These are phyloP conservation scores for Nyctanthes arbortristis DNA, from an alignment of 257 asterid species.

Conservation along the genomic window DNA sequence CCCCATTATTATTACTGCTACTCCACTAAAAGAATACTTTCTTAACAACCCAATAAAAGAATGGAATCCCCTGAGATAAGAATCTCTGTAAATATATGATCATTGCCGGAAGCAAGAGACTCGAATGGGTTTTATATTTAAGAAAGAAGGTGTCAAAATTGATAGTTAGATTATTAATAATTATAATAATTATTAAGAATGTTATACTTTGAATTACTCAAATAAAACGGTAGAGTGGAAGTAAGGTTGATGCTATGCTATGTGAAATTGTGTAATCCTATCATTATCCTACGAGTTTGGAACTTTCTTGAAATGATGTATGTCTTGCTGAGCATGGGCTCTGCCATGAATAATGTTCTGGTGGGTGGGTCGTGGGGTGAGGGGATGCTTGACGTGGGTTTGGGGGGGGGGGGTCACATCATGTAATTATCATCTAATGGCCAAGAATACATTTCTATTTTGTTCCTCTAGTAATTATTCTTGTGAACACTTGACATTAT, in stretches of 20 bases:
- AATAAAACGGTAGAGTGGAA: not conserved
- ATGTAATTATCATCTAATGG: too few relatives aligned
- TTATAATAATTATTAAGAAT: constrained; percentile 19
- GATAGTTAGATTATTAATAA: constrained; percentile 9
- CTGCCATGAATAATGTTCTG: not conserved
- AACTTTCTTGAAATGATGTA: constrained; percentile 23
- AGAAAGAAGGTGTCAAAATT: not conserved
- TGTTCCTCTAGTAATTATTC: too few relatives aligned
- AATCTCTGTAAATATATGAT: constrained; percentile 29
- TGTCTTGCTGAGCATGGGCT: not conserved
- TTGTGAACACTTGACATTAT: too few relatives aligned
- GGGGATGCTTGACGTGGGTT: too few relatives aligned
- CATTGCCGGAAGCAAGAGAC: constrained; percentile 13
- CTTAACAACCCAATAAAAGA: constrained; percentile 12
- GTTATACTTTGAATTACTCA: constrained; percentile 4
- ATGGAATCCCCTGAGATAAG: constrained; percentile 28
- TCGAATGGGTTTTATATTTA: not conserved
- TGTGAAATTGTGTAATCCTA: not conserved
- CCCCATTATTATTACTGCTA: constrained; percentile 54
- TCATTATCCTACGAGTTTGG: not conserved
- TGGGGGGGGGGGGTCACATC: too few relatives aligned
- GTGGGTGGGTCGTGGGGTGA: constrained; percentile 22
- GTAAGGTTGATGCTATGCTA: not conserved
- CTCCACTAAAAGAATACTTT: not conserved
- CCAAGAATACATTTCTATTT: too few relatives aligned